phyloP scores from a whole-genome alignment of 345 rosid genomes.

The Syzygium aqueum region DNA sequence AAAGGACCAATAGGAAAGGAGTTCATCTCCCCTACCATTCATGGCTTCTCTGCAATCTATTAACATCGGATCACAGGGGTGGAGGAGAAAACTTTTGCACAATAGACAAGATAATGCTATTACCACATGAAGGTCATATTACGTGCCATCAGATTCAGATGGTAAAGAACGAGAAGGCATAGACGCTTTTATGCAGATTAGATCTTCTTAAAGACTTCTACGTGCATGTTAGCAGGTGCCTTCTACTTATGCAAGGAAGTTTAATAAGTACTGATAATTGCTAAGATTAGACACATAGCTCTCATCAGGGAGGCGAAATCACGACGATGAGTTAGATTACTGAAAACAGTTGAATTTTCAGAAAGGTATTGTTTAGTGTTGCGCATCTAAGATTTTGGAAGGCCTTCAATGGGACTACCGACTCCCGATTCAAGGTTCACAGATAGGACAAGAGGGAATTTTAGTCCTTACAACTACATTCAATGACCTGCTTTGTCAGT shows the following conservation, averaged over 20 bases:
- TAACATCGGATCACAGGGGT: background rate
- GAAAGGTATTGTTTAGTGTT: background rate
- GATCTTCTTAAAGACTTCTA: background rate
- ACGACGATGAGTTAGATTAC: background rate
- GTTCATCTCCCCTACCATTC: background rate
- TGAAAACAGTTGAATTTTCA: background rate
- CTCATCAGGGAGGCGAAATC: background rate
- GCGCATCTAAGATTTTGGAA: background rate
- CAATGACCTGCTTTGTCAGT: background rate
- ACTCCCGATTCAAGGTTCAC: background rate
- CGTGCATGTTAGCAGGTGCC: background rate
- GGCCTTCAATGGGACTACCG: background rate
- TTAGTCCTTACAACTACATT: background rate
- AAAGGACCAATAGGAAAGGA: background rate
- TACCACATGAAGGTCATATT: background rate
- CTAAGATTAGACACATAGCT: background rate
- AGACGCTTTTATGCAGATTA: background rate
- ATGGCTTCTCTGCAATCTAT: background rate
- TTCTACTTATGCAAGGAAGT: background rate
- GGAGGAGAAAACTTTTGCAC: background rate
- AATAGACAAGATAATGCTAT: background rate
- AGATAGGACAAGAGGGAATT: background rate
- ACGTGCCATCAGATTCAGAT: background rate
- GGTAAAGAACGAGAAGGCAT: background rate
- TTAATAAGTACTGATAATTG: background rate